Evolutionary conservation across 176 grass and related monocot species (phyloP), one percentile per base, ranked within the genome.

Genomic region (Saccharum officinarum): DNA sequence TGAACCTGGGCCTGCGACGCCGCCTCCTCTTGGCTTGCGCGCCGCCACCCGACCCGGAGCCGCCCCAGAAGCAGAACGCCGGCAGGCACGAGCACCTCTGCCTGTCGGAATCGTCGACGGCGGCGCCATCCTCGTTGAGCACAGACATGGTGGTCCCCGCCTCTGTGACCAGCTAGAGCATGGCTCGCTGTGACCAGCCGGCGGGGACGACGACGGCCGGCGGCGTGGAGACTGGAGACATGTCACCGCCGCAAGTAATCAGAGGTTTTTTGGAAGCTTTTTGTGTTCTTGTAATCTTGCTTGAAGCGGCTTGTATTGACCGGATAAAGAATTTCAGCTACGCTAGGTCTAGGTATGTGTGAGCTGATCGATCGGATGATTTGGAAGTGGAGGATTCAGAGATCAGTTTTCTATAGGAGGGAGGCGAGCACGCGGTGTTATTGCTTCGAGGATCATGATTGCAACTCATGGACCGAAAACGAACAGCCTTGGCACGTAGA

Each of bases 31-130:
- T 52, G 65, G 22, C 79, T 7, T 5, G 66, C 33, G 20, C 18
- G 42, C 11, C 62, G 8, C 25, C 10, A 1, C 7, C 50, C 18
- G 8, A 33, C 47, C 49, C 34, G 72, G 75, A 39, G 17, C 47
- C 67, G 10, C 64, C 31, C 80, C 66, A 82, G 67, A 59, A 31
- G 49, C 80, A 28, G 47, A 82, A 82, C 52, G 50, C 38, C 42
- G 78, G 80, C 50, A 82, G 80, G 67, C 80, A 82, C 49, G 80
- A 82, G 80, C 80, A 71, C 66, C 67, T 47, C 1, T 6, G 49
- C 80, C 49, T 7, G 36, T 5, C 79, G 14, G 33, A 8, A 40
- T 6, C 45, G 0, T 3, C 45, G 0, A 0, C 28, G 10, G 0
- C 47, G 47, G 2, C 66, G 31, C 47, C 45, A 16, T 14, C 63